Percentiles rank a stretch among this genome's conserved stretches.
These are phyloP conservation scores for Miscanthus lutarioriparius DNA, from an alignment of 176 grass and related monocot genomes.

Conservation along the genomic window DNA sequence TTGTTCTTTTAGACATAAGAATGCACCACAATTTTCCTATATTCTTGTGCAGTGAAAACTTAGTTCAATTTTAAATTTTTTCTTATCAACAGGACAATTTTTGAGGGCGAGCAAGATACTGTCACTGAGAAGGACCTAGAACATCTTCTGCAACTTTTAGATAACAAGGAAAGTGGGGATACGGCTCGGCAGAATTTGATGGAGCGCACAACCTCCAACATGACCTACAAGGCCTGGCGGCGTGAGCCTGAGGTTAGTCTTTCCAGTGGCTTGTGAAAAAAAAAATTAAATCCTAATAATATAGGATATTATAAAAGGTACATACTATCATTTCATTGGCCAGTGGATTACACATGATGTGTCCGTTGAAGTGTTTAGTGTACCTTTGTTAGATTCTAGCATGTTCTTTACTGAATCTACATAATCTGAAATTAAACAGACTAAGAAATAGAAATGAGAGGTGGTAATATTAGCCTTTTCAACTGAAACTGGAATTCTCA, in stretches of 20 bases:
- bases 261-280: slow-evolving; percentile 2
- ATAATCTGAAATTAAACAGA: neutral
- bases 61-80: neutral
- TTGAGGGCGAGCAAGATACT: slow-evolving; percentile 49
- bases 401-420: neutral
- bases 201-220: slow-evolving; percentile 86
- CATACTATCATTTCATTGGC: slow-evolving; percentile 2
- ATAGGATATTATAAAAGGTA: neutral
- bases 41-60: neutral
- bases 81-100: slow-evolving; percentile 29
- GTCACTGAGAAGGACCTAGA: slow-evolving; percentile 79
- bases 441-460: neutral
- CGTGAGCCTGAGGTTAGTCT: slow-evolving; percentile 81
- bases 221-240: slow-evolving; percentile 93
- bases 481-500: neutral
- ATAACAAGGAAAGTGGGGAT: slow-evolving; percentile 73
- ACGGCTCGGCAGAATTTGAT: slow-evolving; percentile 82
- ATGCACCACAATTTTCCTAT: neutral
- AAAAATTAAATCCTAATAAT: neutral
- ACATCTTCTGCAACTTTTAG: slow-evolving; percentile 83
- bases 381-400: neutral
- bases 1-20: neutral
- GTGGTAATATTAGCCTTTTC: neutral
- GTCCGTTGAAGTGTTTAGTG: neutral
- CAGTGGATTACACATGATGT: too few relatives aligned